phyloP scores from a whole-genome alignment of 2,329 filamentous ascomycete species.

The Epichloe scottii region DNA sequence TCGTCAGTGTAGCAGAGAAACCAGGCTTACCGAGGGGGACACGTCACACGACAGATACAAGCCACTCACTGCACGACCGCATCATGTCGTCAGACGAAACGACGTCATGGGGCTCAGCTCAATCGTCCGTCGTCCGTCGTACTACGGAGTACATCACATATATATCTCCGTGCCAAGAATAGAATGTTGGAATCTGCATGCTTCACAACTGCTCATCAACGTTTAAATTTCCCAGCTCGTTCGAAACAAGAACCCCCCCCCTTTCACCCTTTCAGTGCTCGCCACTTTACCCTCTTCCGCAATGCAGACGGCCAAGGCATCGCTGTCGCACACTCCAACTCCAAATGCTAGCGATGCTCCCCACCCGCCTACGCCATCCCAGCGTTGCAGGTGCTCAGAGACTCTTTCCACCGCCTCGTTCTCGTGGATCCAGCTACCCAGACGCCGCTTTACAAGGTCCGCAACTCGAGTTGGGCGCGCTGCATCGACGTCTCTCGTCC shows the following conservation, averaged over 20 bases:
- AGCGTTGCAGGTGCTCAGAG: neutral
- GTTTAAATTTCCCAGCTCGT: neutral
- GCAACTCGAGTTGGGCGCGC: neutral
- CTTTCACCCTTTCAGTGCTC: no score
- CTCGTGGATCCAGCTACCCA: neutral
- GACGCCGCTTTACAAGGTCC: neutral
- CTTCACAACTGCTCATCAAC: no score
- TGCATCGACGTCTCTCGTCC: neutral
- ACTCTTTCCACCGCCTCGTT: neutral
- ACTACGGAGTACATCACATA: neutral
- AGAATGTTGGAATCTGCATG: neutral
- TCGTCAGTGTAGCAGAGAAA: neutral
- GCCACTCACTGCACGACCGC: neutral
- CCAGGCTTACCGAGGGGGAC: neutral
- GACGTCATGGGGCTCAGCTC: neutral
- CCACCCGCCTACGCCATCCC: neutral
- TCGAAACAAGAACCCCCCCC: neutral
- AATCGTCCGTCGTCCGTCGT: neutral
- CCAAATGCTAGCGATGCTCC: neutral
- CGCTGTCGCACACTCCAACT: no score
- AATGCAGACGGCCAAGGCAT: neutral
- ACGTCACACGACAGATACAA: neutral
- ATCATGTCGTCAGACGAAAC: neutral
- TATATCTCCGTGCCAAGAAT: neutral
- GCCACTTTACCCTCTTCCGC: neutral